These are phyloP conservation scores for Phialophora macrospora DNA, from an alignment of 2,329 filamentous ascomycete genomes.

Conservation along the genomic window DNA sequence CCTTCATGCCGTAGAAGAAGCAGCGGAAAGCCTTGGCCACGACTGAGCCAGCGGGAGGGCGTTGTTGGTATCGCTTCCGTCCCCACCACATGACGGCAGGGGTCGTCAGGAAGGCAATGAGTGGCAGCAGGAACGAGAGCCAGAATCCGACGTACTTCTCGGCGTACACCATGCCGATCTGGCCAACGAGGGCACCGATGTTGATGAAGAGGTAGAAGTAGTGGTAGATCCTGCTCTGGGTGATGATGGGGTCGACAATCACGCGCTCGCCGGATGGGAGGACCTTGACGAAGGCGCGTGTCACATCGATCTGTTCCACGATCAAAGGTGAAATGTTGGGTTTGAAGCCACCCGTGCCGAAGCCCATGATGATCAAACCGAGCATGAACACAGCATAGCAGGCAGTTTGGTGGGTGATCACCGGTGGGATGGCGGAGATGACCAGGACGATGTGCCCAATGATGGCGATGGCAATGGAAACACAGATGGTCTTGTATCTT, in stretches of 20 bases:
- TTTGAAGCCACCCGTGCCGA: conserved; percentile 81
- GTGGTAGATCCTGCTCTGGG: conserved; percentile 69
- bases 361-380: conserved; percentile 69
- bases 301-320: conserved; percentile 54
- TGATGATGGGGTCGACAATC: conserved; percentile 71
- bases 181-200: conserved; percentile 65
- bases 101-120: conserved; percentile 63
- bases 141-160: conserved; percentile 79
- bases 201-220: conserved; percentile 76
- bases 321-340: conserved; percentile 58
- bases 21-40: conserved; percentile 69
- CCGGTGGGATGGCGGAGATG: conserved; percentile 66
- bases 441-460: conserved; percentile 70
- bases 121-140: conserved; percentile 72
- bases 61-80: conserved; percentile 66
- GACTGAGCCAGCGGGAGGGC: conserved; percentile 73
- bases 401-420: conserved; percentile 63
- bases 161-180: conserved; percentile 58
- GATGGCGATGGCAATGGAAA: conserved; percentile 67
- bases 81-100: conserved; percentile 65
- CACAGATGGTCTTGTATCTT: conserved; percentile 71
- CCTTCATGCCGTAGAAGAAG: conserved; percentile 65
- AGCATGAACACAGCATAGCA: conserved; percentile 68
- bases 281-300: conserved; percentile 56
- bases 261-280: conserved; percentile 66